These are phyloP conservation scores for Epichloe bromicola DNA, from an alignment of 2,329 filamentous ascomycete genomes.

Conservation along the genomic window DNA sequence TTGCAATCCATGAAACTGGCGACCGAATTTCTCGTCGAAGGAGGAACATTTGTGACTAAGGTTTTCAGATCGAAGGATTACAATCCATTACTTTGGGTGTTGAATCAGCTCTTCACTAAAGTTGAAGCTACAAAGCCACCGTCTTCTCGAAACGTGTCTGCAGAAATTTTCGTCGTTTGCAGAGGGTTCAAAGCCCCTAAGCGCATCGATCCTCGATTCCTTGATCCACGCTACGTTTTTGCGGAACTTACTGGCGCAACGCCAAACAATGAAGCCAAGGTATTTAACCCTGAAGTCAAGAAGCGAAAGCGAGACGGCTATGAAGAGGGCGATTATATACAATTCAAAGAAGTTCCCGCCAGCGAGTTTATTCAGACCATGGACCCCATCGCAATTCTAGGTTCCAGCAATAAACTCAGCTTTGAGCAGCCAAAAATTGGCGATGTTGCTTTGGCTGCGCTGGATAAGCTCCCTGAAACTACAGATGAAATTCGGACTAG, in stretches of 20 bases:
- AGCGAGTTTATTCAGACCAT: conserved; percentile 89
- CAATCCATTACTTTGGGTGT: conserved; percentile 90
- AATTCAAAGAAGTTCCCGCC: conserved; percentile 79
- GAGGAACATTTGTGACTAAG: conserved; percentile 92
- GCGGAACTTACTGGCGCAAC: conserved; percentile 76
- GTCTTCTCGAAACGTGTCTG: conserved; percentile 87
- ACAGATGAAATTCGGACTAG: conserved; percentile 68
- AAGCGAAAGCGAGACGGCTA: conserved; percentile 97
- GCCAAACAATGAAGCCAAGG: conserved; percentile 93
- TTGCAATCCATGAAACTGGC: conserved; percentile 86
- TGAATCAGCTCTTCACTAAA: conserved; percentile 89
- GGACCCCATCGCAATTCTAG: conserved; percentile 87
- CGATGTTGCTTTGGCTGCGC: conserved; percentile 74
- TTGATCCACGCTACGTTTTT: conserved; percentile 83
- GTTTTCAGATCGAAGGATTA: conserved; percentile 97
- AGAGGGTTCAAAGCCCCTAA: conserved; percentile 92
- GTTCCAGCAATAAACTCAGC: conserved; percentile 68
- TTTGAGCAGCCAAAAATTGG: conserved; percentile 71
- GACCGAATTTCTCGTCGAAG: conserved; percentile 80
- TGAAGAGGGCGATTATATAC: conserved; percentile 86
- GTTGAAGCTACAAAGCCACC: conserved; percentile 97
- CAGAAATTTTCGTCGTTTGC: conserved; percentile 97
- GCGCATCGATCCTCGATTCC: conserved; percentile 78
- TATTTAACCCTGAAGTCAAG: conserved; percentile 95
- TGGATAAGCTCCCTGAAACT: conserved; percentile 77